Base-by-base conservation (phyloP, 2,329 filamentous ascomycete genomes). In the Aureobasidium musti region DNA sequence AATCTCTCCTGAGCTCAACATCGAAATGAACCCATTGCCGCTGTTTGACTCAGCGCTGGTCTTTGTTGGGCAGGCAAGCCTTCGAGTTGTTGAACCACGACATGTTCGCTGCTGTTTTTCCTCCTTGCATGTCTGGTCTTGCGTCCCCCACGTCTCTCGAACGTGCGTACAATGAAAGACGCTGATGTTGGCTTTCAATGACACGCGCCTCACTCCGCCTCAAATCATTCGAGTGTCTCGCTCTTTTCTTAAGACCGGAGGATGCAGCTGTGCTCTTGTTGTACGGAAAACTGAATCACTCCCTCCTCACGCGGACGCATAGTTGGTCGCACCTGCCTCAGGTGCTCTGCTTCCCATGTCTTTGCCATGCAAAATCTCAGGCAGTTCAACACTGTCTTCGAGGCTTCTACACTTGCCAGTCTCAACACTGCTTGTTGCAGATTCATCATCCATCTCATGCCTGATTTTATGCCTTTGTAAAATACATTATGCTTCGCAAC, bases 401-500 rank as follows among this genome's bases (percentile, higher is more conserved):
- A 52, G 59, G 50, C 45, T 37, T 52, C 39, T 21, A 35, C n/a
- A 50, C 45, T 52, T 63, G 45, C 59, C 45, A 63, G 59, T 63
- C 59, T 63, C 59, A 61, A 63, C 59, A 52, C 59, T 39, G 45
- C 59, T 21, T 37, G 57, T 39, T 35, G 3, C 57, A 60, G 11
- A 63, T 21, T 8, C 61, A 54, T 64, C 43, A 54, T 64, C 43
- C 11, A 54, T 56, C 35, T 49, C 5, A 39, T 65, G 39, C 41
- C 37, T 53, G 45, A 41, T 26, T 28, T 26, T 23, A n/a, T 33
- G 26, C 14, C 54, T 52, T 41, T 41, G 26, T 39, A 63, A 21
- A 39, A 41, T 21, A 19, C 43, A 63, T 50, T 28, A 76, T 77
- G 74, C 71, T 76, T 19, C 72, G 70, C n/a, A 71, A 68, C 53